These are phyloP conservation scores for Penicillium mononematosum DNA, from an alignment of 495 filamentous ascomycete genomes.

Conservation along the genomic window DNA sequence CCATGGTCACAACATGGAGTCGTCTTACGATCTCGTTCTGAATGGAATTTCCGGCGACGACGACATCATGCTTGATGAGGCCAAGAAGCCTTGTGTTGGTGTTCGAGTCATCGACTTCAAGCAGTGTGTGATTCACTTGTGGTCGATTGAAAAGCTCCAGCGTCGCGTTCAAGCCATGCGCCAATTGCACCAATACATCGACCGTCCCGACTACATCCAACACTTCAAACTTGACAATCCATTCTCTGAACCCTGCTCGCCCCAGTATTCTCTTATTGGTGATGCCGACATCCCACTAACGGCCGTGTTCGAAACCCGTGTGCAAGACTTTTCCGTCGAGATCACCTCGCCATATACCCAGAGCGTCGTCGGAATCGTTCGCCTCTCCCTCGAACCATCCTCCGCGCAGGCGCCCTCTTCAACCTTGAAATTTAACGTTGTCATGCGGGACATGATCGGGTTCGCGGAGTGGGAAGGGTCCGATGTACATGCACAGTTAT, in stretches of 20 bases:
- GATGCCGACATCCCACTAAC: constrained; percentile 92
- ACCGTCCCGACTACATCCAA: constrained; percentile 89
- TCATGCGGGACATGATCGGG: constrained; percentile 95
- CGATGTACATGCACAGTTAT: constrained; percentile 93
- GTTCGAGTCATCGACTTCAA: constrained; percentile 92
- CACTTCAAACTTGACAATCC: constrained; percentile 62
- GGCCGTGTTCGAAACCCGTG: constrained; percentile 91
- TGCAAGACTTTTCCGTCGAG: constrained; percentile 91
- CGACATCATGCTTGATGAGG: constrained; percentile 75
- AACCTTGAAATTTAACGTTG: constrained; percentile 96
- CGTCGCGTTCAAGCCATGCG: constrained; percentile 86
- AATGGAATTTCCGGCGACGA: constrained; percentile 91
- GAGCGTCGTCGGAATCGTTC: constrained; percentile 83
- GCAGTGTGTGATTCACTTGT: constrained; percentile 81
- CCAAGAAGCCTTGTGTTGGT: constrained; percentile 85
- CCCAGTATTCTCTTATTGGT: constrained; percentile 87
- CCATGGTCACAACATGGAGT: constrained; percentile 80
- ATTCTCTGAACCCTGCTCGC: constrained; percentile 85
- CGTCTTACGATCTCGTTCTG: constrained; percentile 93
- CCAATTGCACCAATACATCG: constrained; percentile 93
- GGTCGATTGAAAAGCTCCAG: constrained; percentile 91
- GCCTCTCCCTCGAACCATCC: constrained; percentile 88
- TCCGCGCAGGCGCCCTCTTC: constrained; percentile 88
- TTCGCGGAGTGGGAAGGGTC: constrained; percentile 96
- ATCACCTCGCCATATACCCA: constrained; percentile 90